phyloP scores from a whole-genome alignment of 257 asterid species.

The Ilex aquifolium region DNA sequence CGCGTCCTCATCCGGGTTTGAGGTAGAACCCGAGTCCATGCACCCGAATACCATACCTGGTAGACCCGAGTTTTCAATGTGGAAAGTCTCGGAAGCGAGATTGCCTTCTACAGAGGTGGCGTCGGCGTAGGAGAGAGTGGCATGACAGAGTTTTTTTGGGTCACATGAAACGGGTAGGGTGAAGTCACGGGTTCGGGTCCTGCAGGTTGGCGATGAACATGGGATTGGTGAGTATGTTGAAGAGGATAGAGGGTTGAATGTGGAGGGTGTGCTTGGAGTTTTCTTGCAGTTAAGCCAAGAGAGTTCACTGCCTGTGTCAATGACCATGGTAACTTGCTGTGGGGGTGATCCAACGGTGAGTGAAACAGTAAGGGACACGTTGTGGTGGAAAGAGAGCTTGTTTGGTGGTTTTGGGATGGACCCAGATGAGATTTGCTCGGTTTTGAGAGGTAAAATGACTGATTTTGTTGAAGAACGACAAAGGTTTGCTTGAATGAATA shows the following conservation, averaged over 20 bases:
- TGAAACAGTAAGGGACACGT: slow-evolving; percentile 56
- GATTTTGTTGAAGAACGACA: slow-evolving; percentile 22
- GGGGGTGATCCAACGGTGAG: slow-evolving; percentile 74
- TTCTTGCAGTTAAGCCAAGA: slow-evolving; percentile 70
- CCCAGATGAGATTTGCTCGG: slow-evolving; percentile 22
- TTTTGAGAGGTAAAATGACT: slow-evolving; percentile 37
- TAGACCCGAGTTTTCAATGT: slow-evolving; percentile 19
- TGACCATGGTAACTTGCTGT: slow-evolving; percentile 73
- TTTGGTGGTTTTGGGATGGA: slow-evolving; percentile 34
- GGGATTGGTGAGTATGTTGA: slow-evolving; percentile 50
- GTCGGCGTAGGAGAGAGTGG: slow-evolving; percentile 69
- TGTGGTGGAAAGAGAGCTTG: slow-evolving; percentile 64
- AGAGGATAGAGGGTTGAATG: slow-evolving; percentile 47
- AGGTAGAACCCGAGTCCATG: slow-evolving; percentile 55
- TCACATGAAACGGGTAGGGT: slow-evolving; percentile 67
- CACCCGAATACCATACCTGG: slow-evolving; percentile 65
- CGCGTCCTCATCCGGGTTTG: slow-evolving; percentile 56
- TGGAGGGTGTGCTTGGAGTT: slow-evolving; percentile 26
- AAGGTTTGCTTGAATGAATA: slow-evolving; percentile 19
- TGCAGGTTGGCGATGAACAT: slow-evolving; percentile 64
- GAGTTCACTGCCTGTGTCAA: slow-evolving; percentile 89
- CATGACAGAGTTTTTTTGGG: slow-evolving; percentile 53
- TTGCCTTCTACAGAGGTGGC: slow-evolving; percentile 74
- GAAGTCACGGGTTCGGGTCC: slow-evolving; percentile 53
- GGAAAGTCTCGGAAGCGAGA: slow-evolving; percentile 47